Conservation (phyloP, 2,329 filamentous ascomycete genomes). For the Pseudocercospora pini-densiflorae region DNA sequence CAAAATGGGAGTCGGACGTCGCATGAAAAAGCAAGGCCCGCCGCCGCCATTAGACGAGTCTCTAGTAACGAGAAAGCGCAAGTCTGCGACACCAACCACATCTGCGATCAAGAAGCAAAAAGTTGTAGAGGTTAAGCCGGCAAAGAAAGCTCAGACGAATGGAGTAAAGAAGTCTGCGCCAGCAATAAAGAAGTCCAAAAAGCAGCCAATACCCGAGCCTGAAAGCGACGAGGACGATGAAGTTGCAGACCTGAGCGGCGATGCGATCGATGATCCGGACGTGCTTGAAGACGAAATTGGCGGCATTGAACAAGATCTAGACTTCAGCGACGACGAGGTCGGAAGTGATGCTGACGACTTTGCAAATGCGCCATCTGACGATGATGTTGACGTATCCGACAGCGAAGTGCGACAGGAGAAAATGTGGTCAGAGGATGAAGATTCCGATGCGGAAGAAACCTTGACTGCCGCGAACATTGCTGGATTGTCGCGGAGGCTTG, state of each 20-base stretch:
- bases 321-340: slow-evolving; percentile 40
- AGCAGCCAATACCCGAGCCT: slow-evolving; percentile 39
- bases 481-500: slow-evolving; percentile 83
- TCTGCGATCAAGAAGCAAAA: slow-evolving; percentile 69
- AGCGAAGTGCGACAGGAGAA: slow-evolving; percentile 55
- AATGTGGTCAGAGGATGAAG: slow-evolving; percentile 95
- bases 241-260: slow-evolving; percentile 30
- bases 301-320: slow-evolving; percentile 38
- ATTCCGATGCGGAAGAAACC: slow-evolving; percentile 85
- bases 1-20: slow-evolving; percentile 31
- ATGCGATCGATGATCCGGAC: slow-evolving; percentile 44
- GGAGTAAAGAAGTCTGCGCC: slow-evolving; percentile 30
- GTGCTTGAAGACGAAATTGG: slow-evolving; percentile 55
- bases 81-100: slow-evolving; percentile 65
- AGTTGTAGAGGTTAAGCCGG: slow-evolving; percentile 52
- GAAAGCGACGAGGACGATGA: slow-evolving; percentile 33
- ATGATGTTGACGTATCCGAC: slow-evolving; percentile 68
- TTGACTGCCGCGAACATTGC: slow-evolving; percentile 96
- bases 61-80: slow-evolving; percentile 81
- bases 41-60: slow-evolving; percentile 80
- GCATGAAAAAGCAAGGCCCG: slow-evolving; percentile 77
- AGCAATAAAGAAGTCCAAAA: slow-evolving; percentile 29
- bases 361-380: slow-evolving; percentile 44
- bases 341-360: slow-evolving; percentile 39
- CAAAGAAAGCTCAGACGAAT: slow-evolving; percentile 45